Evolutionary conservation across 306 rosid species (phyloP), one percentile per base, ranked within the genome.

Genomic region (Dalbergia cochinchinensis): DNA sequence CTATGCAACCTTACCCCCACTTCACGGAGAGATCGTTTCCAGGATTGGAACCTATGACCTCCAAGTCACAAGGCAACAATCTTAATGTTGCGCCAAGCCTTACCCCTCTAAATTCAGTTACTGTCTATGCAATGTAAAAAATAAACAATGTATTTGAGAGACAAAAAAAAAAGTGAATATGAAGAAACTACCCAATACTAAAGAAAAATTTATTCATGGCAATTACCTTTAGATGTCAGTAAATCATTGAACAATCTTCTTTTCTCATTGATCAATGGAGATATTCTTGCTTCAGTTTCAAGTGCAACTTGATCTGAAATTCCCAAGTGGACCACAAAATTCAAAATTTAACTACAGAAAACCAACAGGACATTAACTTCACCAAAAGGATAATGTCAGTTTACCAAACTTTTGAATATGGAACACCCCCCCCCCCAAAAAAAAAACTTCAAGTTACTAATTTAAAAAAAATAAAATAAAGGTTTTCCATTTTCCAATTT

Each of bases 171-270:
- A 50, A 9, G 55, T 70, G 39, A 11, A 80, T 70, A 64, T 55
- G 48, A 34, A 41, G 78, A 79, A 60, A 79, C 63, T 66, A 69
- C 79, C 67, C 50, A 22, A 16, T 77, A 74, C 39, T 48, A 48
- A 42, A 70, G 41, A 57, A 71, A 74, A 82, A 73, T 48, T 80
- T 83, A 74, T 41, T 59, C 39, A 81, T 65, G 77, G 69, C 51
- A 76, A 47, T 84, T 88, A 93, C 99, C 99, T 95, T 95, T 95
- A 86, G 90, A 90, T 82, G 99, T 89, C 92, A 95, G 87, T 80
- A 95, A 90, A 83, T 93, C 99, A 85, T 95, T 93, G 92, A 95
- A 95, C 91, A 95, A 72, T 84, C 92, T 90, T 86, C 86, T 89
- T 86, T 91, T 93, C 92, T 93, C 99, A 35, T 80, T 89, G 72